Conservation (phyloP, 768 basidiomycete genomes). For the Dacryopinax primogenitus region DNA sequence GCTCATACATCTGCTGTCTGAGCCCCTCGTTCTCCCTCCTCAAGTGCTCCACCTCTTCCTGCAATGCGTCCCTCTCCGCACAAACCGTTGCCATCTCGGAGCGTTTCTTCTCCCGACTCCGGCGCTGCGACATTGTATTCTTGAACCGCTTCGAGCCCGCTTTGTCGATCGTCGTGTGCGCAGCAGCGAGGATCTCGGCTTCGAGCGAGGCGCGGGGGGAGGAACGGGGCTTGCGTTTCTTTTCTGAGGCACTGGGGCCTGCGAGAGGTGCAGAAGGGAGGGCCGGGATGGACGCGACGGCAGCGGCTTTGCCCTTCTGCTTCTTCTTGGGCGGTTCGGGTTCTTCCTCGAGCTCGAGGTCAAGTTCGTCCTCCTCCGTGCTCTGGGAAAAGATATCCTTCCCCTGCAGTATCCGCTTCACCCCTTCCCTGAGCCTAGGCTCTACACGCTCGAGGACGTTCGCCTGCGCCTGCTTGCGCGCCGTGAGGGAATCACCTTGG, state of each 20-base stretch:
- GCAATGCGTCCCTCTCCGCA: too few relatives aligned
- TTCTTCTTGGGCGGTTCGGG: not conserved
- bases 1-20: not conserved
- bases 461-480: not conserved
- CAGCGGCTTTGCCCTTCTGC: not conserved
- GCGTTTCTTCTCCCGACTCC: not conserved
- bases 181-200: not conserved
- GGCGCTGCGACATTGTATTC: slow-evolving; percentile 3
- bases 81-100: not conserved
- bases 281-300: not conserved
- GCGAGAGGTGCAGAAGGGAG: not conserved
- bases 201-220: not conserved
- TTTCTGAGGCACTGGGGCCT: not conserved
- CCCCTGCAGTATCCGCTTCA: not conserved
- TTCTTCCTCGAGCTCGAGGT: not conserved
- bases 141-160: slow-evolving; percentile 3
- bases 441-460: not conserved
- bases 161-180: not conserved
- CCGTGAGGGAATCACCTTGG: not conserved
- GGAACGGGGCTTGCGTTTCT: not conserved
- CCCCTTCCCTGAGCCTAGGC: not conserved
- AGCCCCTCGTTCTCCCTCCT: not conserved
- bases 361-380: not conserved
- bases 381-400: not conserved
- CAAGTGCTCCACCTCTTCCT: not conserved